Base-by-base conservation (phyloP, 2,329 filamentous ascomycete species). In the Penicillium brevicompactum region DNA sequence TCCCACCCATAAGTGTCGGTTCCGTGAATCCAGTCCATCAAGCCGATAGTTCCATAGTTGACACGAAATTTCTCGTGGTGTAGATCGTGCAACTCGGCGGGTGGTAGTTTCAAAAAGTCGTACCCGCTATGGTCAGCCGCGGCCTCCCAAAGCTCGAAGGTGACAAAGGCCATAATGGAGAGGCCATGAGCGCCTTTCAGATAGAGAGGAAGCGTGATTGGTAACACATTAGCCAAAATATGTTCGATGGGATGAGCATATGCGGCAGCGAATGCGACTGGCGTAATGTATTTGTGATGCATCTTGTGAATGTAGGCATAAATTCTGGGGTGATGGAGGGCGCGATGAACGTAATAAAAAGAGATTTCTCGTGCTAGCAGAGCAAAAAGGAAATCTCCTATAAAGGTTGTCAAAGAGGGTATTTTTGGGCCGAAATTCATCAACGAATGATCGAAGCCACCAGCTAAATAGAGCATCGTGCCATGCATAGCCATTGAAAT, bases 341-440 rank as follows among this genome's bases (percentile, higher is more conserved):
- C 32, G 11, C 60, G 60, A 32, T 62, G 60, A 10, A 51, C 42
- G 22, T 62, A 62, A 32, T 62, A 61, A 42, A 61, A 62, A 2
- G 45, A 32, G 18, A 61, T 31, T 31, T 62, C 60, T 34, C 51
- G 47, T 1, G 54, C 49, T 11, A 44, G 30, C 8, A 56, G 44
- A 27, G 16, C 49, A 34, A 56, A 51, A 13, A 45, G 1, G 16
- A 56, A 52, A 40, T 56, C 53, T 18, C 21, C 16, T 16, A 48
- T 10, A 13, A 32, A 48, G 13, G 30, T 18, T 37, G 18, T 22
- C 24, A 37, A 30, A 34, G 30, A 22, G 32, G 30, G 46, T 11
- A 48, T 18, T 5, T 32, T 21, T 22, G 46, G 30, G 32, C 34
- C 46, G 21, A 34, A 21, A 22, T 34, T 34, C 5, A 22, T n/a